Evolutionary conservation across 2,329 filamentous ascomycete species (phyloP), one percentile per base, ranked within the genome.

Genomic region (Aureobasidium sp.): DNA sequence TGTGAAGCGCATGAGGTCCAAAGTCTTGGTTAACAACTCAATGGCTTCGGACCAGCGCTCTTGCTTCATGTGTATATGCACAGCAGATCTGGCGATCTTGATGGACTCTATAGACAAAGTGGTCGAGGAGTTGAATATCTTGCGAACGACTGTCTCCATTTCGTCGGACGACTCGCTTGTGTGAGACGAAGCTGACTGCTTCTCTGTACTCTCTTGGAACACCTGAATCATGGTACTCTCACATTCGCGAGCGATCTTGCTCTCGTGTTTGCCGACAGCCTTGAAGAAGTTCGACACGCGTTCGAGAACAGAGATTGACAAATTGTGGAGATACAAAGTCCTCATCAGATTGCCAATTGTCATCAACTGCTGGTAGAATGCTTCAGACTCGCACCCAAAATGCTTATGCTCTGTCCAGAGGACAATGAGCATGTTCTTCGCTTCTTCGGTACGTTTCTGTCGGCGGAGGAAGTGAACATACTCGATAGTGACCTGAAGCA

Each of bases 391-490:
- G 39, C 38, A 59, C 51, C 65, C 69, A 29, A 65, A 68, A 39
- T 70, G 66, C 52, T 72, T 67, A 56, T 76, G 74, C 55, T 76
- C 74, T 41, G 73, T 67, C 73, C 74, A 77, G 16, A 73, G 60
- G n/a, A 68, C 69, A 3, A 66, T 66, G 6, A 77, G 64, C 3
- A 77, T 63, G 2, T 72, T 68, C 1, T 71, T 68, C 0, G 71
- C 67, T 54, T 77, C 73, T 1, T 64, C 62, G 6, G 64, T 64
- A 5, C 71, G 65, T 55, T 72, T 71, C 42, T 74, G 71, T 0
- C 62, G 58, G 22, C 70, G 66, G 17, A 77, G 59, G 56, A 75
- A 77, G 12, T 66, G 65, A 6, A 70, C 68, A 56, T 76, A 77
- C 2, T 64, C 63, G 3, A 72, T 61, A 4, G 71, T 66, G 3